Base-by-base conservation (phyloP, 1,284 basidiomycete species). In the Ceratobasidium sp. region DNA sequence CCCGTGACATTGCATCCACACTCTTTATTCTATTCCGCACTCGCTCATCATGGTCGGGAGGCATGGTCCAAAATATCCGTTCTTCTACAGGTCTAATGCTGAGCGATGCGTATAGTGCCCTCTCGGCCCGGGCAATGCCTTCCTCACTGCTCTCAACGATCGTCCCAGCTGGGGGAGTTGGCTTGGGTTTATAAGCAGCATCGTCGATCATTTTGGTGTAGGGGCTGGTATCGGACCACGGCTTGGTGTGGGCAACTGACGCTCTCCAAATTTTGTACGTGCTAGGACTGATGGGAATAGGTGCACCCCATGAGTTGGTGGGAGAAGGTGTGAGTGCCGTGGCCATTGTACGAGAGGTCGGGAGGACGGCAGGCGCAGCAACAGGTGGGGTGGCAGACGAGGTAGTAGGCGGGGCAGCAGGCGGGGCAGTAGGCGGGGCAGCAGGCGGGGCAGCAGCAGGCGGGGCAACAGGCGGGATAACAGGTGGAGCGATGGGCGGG, bases 21-120 rank as follows among this genome's bases (percentile, higher is more conserved):
- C 59, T 69, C 34, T 75, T 58, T 22, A 77, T 61, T 31, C 76
- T 29, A 16, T 46, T 59, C 46, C 61, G 53, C 19, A 77, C 76
- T 7, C 76, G 46, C 41, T 77, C 75, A 27, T 77, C 76, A 53
- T 77, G 75, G 48, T 76, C 75, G 19, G 76, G 72, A 31, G 53
- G 59, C 63, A 77, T 53, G 4, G 65, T 77, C 76, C 76, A 77
- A 48, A 68, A 63, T 56, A 77, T 71, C 37, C 76, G 53, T 51
- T 77, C 64, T 11, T 49, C 59, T 3, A 54, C 75, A n/a, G 59
- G 65, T 9, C 75, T 63, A 27, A 39, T 43, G 7, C 75, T 69
- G 16, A 69, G 48, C 16, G 51, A 53, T 39, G 66, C 66, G 39
- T 69, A 43, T 1, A 69, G 51, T 19, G 66, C 66, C 22, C 24